Conservation (phyloP, 1,139 yeast genomes). For the Suhomyces panamericanus region DNA sequence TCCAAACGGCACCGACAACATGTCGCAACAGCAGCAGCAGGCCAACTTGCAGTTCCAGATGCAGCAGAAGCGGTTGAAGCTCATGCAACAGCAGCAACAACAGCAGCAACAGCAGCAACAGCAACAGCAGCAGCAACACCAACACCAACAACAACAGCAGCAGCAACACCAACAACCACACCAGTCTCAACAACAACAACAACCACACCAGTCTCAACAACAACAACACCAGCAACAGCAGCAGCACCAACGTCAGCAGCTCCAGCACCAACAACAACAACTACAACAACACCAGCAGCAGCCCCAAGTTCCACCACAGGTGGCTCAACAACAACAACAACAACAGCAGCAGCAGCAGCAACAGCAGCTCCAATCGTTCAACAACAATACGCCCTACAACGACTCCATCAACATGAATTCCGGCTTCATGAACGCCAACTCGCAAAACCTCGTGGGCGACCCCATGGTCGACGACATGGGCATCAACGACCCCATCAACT, state of each 20-base stretch:
- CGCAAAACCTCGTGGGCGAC: neutral
- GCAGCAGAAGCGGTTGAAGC: slow-evolving; percentile 18
- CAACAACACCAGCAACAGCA: no score
- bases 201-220: no score
- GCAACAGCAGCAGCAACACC: slow-evolving; percentile 1
- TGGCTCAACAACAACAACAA: no score
- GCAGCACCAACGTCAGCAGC: no score
- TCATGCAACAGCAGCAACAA: slow-evolving; percentile 13
- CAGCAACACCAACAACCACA: neutral
- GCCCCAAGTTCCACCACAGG: no score
- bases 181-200: neutral
- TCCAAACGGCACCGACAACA: neutral
- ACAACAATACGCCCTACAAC: neutral
- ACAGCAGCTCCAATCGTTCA: neutral
- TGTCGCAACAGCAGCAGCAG: slow-evolving; percentile 11
- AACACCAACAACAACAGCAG: neutral
- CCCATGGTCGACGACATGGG: slow-evolving; percentile 4
- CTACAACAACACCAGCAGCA: no score
- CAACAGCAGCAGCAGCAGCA: neutral
- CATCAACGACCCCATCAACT: slow-evolving; percentile 7
- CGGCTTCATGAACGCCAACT: slow-evolving; percentile 1
- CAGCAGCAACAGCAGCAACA: slow-evolving; percentile 2
- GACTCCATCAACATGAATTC: neutral
- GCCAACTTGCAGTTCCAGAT: slow-evolving; percentile 17
- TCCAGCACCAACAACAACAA: no score